Conservation (phyloP, 73 alveolate species). For the Paramecium primaurelia region DNA sequence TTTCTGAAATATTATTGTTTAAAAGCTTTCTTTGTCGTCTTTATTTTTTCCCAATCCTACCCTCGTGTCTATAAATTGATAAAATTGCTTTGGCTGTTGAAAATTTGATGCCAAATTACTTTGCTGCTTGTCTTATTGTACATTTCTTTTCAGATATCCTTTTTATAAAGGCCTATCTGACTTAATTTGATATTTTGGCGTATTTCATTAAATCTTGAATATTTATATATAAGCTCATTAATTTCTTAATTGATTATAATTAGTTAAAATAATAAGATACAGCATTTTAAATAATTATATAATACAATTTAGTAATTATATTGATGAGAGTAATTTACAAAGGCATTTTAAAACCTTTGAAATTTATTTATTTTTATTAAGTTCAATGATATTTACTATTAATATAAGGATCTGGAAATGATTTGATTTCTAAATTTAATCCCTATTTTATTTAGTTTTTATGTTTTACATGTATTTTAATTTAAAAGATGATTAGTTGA, state of each 20-base stretch:
- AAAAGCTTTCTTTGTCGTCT: background rate
- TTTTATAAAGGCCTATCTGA: background rate
- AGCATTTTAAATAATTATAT: background rate
- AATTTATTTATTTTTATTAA: background rate
- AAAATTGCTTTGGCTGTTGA: conserved; percentile 57
- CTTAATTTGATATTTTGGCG: background rate
- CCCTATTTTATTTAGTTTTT: background rate
- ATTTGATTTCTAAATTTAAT: background rate
- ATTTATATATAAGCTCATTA: background rate
- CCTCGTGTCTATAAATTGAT: conserved; percentile 45
- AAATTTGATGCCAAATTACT: conserved; percentile 41
- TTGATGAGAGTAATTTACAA: background rate
- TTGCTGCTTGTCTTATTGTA: conserved; percentile 45
- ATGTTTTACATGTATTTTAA: background rate
- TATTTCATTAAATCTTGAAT: background rate
- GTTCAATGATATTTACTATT: background rate
- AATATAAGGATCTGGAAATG: background rate
- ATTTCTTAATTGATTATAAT: background rate
- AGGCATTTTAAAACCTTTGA: background rate
- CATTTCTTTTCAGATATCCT: background rate
- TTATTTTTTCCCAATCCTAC: conserved; percentile 41
- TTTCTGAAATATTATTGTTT: background rate
- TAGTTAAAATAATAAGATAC: background rate
- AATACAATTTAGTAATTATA: background rate
- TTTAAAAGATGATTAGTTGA: background rate